Conservation (phyloP, 768 basidiomycete genomes). For the Rhizopogon salebrosus region DNA sequence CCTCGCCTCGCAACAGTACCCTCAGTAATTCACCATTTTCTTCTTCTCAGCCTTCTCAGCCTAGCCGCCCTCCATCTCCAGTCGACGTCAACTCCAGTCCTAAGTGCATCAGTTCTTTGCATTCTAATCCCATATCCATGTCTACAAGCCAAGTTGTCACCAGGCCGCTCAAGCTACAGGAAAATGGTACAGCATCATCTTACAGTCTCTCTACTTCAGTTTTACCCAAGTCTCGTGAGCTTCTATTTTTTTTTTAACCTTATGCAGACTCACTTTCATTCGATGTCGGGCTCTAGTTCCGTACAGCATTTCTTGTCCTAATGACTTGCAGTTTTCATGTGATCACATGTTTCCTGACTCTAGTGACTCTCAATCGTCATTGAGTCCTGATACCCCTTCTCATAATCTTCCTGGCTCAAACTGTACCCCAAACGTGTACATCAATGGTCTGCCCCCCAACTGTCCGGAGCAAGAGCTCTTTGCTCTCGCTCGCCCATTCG, state of each 20-base stretch:
- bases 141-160: conserved; percentile 5
- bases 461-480: conserved; percentile 78
- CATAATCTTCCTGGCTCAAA: conserved; percentile 12
- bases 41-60: conserved; percentile 14
- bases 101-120: conserved; percentile 12
- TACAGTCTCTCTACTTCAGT: conserved; percentile 3
- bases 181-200: conserved; percentile 11
- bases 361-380: conserved; percentile 9
- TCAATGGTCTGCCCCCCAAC: conserved; percentile 82
- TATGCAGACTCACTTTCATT: background rate
- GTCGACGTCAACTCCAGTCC: conserved; percentile 10
- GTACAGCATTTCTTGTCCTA: conserved; percentile 17
- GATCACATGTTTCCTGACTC: conserved; percentile 9
- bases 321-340: conserved; percentile 7
- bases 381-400: conserved; percentile 9
- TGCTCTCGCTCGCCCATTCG: conserved; percentile 67
- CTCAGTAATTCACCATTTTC: conserved; percentile 12
- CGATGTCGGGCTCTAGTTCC: conserved; percentile 14
- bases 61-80: conserved; percentile 17
- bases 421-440: conserved; percentile 75
- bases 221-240: conserved; percentile 23
- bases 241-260: background rate
- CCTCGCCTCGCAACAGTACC: conserved; percentile 7
- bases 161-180: conserved; percentile 6
- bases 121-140: conserved; percentile 14